Evolutionary conservation across 2,329 filamentous ascomycete genomes (phyloP), one percentile per base, ranked within the genome.

Genomic region (Epichloe sp.): DNA sequence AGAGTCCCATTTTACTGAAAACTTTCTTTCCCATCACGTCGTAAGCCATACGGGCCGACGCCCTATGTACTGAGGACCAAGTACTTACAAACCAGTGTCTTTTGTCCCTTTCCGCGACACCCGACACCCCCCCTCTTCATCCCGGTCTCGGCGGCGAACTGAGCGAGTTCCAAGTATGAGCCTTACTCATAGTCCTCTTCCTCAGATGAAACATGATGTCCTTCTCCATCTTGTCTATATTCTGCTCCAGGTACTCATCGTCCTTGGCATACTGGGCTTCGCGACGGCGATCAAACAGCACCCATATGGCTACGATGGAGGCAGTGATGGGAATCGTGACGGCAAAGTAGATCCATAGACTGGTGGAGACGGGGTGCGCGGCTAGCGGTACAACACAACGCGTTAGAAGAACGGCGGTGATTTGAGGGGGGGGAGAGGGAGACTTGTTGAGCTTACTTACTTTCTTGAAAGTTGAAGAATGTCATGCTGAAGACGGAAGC

Each of bases 401-500:
- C 15, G 36, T 14, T 38, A 38, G 15, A 38, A n/a, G 14, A 8
- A n/a, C 15, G 43, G 21, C 10, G 23, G 5, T 34, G 42, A 11
- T 21, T 19, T 31, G 42, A 19, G 44, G 12, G n/a, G 3, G 44
- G 12, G n/a, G 21, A 4, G 3, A 4, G 5, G 5, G 45, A 4
- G 26, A 4, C 3, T 14, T 4, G 11, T 14, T 7, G 6, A n/a
- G 15, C 2, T 3, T 3, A 3, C 64, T 54, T 61, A 71, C 72
- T 65, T 40, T 68, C 65, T 55, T 74, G 73, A 57, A 82, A 83
- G 64, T 83, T 74, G 67, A 83, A 83, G 61, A 83, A 83, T 0
- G 78, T 78, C 78, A 82, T 83, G 68, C 74, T 77, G 57, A 83
- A 83, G 23, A 83, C 69, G 0, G 80, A 83, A 8, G 80, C 74